phyloP scores from a whole-genome alignment of 2,329 filamentous ascomycete genomes.

The Sarocladiaceae sp. region DNA sequence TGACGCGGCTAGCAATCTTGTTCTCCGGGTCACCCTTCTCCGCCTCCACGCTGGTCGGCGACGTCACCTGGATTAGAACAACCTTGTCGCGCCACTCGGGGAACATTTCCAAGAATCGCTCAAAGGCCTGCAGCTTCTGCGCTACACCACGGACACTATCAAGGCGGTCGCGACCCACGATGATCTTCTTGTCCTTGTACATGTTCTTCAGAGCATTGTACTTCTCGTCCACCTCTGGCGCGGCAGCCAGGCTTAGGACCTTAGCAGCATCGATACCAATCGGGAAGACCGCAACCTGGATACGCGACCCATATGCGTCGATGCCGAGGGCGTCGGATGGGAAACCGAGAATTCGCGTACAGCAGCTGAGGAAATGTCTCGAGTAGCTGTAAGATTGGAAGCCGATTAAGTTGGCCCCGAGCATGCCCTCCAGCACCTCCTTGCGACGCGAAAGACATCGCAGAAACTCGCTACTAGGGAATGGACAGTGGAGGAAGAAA shows the following conservation, averaged over 20 bases:
- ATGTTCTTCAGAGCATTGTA: conserved; percentile 69
- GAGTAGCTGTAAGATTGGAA: conserved; percentile 97
- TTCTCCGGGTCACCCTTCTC: conserved; percentile 72
- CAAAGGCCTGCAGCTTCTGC: conserved; percentile 94
- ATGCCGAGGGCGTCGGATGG: conserved; percentile 81
- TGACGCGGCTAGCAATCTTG: conserved; percentile 83
- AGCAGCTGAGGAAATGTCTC: conserved; percentile 90
- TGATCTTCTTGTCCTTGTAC: conserved; percentile 89
- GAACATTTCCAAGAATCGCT: conserved; percentile 84
- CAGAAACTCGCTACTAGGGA: conserved; percentile 94
- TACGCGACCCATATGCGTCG: conserved; percentile 82
- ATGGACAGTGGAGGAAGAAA: conserved; percentile 91
- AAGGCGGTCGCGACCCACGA: conserved; percentile 89
- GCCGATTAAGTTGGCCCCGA: conserved; percentile 88
- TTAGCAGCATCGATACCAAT: conserved; percentile 89
- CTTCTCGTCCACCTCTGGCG: conserved; percentile 63
- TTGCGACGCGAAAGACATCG: conserved; percentile 84
- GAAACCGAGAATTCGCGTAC: conserved; percentile 86
- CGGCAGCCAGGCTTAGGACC: conserved; percentile 72
- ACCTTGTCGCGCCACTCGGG: conserved; percentile 91
- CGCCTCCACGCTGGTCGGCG: conserved; percentile 75
- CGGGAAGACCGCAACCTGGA: conserved; percentile 89
- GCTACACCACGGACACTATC: conserved; percentile 89
- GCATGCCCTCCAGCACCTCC: conserved; percentile 82
- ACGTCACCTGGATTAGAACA: conserved; percentile 92